Base-by-base conservation (phyloP, 345 rosid species). In the Aquilaria yunnanensis region DNA sequence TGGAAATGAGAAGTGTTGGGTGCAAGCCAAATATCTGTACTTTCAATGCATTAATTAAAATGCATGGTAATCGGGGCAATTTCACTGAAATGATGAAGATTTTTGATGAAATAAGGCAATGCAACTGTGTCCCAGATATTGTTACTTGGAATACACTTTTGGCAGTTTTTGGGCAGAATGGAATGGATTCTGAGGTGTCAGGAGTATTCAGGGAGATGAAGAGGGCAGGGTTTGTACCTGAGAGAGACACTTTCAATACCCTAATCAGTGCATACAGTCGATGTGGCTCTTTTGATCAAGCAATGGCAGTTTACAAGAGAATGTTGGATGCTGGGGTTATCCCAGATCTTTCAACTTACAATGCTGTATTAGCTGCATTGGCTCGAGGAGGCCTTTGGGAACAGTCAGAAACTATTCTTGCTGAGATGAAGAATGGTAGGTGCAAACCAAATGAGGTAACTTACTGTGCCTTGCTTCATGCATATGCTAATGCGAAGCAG, bases 311-410 rank as follows among this genome's bases (percentile, higher is more conserved):
- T 58, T 90, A 88, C 62, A 85, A 78, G 77, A 80, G 95, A 75
- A 83, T 90, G 97, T 82, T 94, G 52, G 92, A 94, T 51, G 84
- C 89, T 64, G 99, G 90, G 58, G 79, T 90, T 69, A 78, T 77
- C 51, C 95, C 95, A 1, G 95, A 90, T 73, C 89, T 94, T 64
- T 90, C 99, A 51, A 85, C 92, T 10, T 94, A 94, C 55, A 90
- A 94, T 81, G 85, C 91, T 48, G 89, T 94, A 61, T 78, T 94
- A 75, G 97, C 96, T 14, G 97, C 97, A 55, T 76, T 94, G 76
- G 96, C 99, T 55, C 92, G 97, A 50, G 97, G 83, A 75, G 99
- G 99, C 45, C 82, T 86, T 61, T 94, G 97, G 99, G 85, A 88
- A 70, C 96, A 94, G 67, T 79, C 92, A 16, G 99, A 90, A 82